Evolutionary conservation across 78 protist species (phyloP).

Genomic region (Dictyostelium discoideum): dicty_2.7 NC_007090.3:1632501-1633000

Average conservation of each 20-base stretch:
- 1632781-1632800: neutral
- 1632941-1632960: neutral
- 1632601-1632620: constrained; percentile 67
- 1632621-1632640: constrained; percentile 70
- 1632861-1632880: neutral
- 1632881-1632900: neutral
- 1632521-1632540: neutral
- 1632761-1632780: neutral
- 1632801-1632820: neutral
- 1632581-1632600: constrained; percentile 2
- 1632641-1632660: constrained; percentile 71
- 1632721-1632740: neutral
- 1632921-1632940: neutral
- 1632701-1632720: neutral
- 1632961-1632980: neutral
- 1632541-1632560: constrained; percentile 23
- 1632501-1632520: neutral
- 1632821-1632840: neutral
- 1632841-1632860: neutral
- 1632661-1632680: constrained; percentile 63
- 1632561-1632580: constrained; percentile 30
- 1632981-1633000: neutral
- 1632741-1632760: neutral
- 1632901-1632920: neutral
- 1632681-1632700: constrained; percentile 17